Evolutionary conservation across 1,139 yeast species (phyloP).

Genomic region (Candida smagusa): DNA sequence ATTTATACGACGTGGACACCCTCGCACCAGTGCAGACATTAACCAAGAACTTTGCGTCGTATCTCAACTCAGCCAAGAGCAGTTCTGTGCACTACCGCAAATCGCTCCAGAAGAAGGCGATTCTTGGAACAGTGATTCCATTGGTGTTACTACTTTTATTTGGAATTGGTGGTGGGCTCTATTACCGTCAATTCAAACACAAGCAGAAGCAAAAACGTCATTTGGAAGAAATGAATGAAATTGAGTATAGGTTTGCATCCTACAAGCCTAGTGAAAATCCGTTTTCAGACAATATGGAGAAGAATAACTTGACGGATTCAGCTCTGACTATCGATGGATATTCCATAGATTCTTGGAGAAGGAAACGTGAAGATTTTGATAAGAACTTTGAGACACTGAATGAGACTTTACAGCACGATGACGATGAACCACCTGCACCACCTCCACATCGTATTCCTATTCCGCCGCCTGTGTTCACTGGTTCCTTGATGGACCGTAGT

Average conservation of each 20-base stretch:
- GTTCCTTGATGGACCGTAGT: conserved; percentile 19
- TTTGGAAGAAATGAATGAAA: conserved; percentile 23
- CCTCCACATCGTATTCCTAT: conserved; percentile 3
- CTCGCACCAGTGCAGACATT: conserved; percentile 22
- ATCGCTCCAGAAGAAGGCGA: conserved; percentile 24
- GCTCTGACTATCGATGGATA: conserved; percentile 31
- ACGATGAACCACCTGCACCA: conserved; percentile 4
- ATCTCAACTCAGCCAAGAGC: conserved; percentile 7
- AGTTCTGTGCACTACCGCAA: conserved; percentile 2
- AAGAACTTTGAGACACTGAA: conserved; percentile 22
- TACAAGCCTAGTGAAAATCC: conserved; percentile 13
- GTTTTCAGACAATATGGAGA: conserved; percentile 1
- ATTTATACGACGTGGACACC: conserved; percentile 23
- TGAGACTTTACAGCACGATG: conserved; percentile 21
- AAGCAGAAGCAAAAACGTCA: conserved; percentile 8
- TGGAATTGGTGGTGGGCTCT: conserved; percentile 1
- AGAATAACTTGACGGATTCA: conserved; percentile 32
- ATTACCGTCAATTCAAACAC: conserved; percentile 15
- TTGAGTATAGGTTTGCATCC: conserved; percentile 36
- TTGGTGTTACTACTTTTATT: conserved; percentile 17
- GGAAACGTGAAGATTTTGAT: conserved; percentile 50
- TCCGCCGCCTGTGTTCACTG: conserved; percentile 1
- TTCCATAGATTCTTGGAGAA: conserved; percentile 48
- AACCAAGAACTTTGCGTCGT: conserved; percentile 11
- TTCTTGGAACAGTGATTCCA: conserved; percentile 38